Evolutionary conservation across 306 rosid species (phyloP).

Genomic region (Gastrolobium villosum): DNA sequence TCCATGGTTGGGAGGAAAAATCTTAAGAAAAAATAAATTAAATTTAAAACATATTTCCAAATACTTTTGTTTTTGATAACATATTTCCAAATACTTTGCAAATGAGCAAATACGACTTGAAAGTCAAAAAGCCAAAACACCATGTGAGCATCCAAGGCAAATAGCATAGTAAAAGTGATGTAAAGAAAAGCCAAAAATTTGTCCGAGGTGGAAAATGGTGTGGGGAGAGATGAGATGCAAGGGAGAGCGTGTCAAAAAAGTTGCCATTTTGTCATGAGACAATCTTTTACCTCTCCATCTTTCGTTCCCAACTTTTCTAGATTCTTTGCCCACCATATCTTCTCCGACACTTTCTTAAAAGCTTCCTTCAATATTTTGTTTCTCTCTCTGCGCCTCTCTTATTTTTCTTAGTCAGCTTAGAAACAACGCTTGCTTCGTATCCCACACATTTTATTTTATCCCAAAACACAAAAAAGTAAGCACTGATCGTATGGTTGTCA

Average conservation of each 20-base stretch:
- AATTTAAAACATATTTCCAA: not conserved
- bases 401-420: conserved; percentile 70
- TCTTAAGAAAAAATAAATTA: too few relatives aligned
- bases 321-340: conserved; percentile 72
- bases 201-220: conserved; percentile 51
- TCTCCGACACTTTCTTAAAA: conserved; percentile 47
- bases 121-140: conserved; percentile 41
- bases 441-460: conserved; percentile 62
- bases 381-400: conserved; percentile 23
- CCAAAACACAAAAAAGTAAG: conserved; percentile 64
- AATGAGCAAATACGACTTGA: not conserved
- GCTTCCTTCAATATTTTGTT: conserved; percentile 43
- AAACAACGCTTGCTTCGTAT: conserved; percentile 72
- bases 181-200: conserved; percentile 54
- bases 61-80: too few relatives aligned
- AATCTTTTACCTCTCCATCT: conserved; percentile 58
- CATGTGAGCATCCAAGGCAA: conserved; percentile 68
- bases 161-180: conserved; percentile 52
- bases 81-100: not conserved
- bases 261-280: conserved; percentile 55
- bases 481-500: conserved; percentile 73
- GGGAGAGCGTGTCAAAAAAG: conserved; percentile 59
- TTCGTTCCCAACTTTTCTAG: conserved; percentile 55
- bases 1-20: too few relatives aligned
- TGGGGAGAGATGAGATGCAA: conserved; percentile 48